Percentiles rank a stretch among this genome's conserved stretches.
phyloP scores from a whole-genome alignment of 2,329 filamentous ascomycete genomes.

The Colletotrichum tanaceti region DNA sequence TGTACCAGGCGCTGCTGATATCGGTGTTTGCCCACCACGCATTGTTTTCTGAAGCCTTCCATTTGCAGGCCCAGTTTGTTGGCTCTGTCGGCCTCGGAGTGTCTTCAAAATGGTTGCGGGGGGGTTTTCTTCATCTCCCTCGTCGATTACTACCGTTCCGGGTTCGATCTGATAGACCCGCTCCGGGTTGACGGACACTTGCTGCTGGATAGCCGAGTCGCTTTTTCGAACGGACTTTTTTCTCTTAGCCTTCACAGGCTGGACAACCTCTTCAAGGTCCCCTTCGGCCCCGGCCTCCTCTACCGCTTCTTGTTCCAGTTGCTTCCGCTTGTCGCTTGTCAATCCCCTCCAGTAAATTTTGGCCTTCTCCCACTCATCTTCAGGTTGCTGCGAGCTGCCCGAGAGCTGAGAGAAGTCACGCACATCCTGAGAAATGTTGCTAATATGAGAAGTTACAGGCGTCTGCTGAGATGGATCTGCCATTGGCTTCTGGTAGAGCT shows the following conservation, averaged over 20 bases:
- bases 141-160: constrained; percentile 43
- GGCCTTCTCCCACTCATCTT: constrained; percentile 74
- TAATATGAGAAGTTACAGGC: background rate
- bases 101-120: constrained; percentile 21
- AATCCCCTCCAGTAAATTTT: constrained; percentile 78
- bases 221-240: constrained; percentile 48
- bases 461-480: constrained; percentile 8
- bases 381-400: constrained; percentile 12
- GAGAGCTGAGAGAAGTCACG: background rate
- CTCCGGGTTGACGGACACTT: constrained; percentile 40
- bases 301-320: constrained; percentile 68
- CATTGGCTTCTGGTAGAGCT: constrained; percentile 35
- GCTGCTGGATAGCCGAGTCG: constrained; percentile 40
- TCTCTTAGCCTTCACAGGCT: constrained; percentile 46
- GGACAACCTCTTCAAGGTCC: constrained; percentile 53
- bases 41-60: constrained; percentile 60
- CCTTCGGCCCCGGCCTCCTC: constrained; percentile 64
- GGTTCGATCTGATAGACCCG: constrained; percentile 56
- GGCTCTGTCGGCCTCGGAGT: constrained; percentile 28
- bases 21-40: constrained; percentile 50
- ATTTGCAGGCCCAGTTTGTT: constrained; percentile 30
- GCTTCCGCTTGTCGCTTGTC: constrained; percentile 70
- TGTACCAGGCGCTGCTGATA: constrained; percentile 15
- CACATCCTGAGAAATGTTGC: background rate
- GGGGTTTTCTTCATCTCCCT: constrained; percentile 10